A percentile compares a stretch with the other conserved stretches of the same genome.
phyloP scores from a whole-genome alignment of 2,329 filamentous ascomycete genomes.

The Ophiosphaerella narmari region DNA sequence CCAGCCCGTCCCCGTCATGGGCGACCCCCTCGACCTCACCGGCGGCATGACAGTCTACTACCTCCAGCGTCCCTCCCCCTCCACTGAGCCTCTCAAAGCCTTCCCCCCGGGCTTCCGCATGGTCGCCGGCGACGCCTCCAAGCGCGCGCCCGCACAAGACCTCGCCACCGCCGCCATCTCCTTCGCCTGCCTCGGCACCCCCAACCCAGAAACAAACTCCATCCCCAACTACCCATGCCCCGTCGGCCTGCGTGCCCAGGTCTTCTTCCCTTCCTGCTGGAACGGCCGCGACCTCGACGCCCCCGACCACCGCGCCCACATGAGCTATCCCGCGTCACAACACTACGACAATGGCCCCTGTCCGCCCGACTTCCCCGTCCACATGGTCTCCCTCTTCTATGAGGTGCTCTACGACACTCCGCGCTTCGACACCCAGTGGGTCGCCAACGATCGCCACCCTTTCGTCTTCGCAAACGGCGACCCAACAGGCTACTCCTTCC shows the following conservation, averaged over 20 bases:
- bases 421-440: slow-evolving; percentile 64
- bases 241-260: slow-evolving; percentile 65
- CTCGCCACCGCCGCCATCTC: slow-evolving; percentile 56
- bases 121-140: slow-evolving; percentile 67
- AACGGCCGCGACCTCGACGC: slow-evolving; percentile 64
- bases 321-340: slow-evolving; percentile 60
- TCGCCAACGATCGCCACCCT: slow-evolving; percentile 44
- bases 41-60: slow-evolving; percentile 78
- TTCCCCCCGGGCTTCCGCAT: slow-evolving; percentile 76
- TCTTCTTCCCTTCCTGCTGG: slow-evolving; percentile 72
- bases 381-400: slow-evolving; percentile 59
- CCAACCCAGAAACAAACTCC: slow-evolving; percentile 52
- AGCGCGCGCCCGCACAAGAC: slow-evolving; percentile 57
- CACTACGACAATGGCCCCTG: slow-evolving; percentile 59
- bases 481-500: slow-evolving; percentile 69
- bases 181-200: slow-evolving; percentile 59
- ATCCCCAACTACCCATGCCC: slow-evolving; percentile 72
- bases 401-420: slow-evolving; percentile 94
- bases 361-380: slow-evolving; percentile 51
- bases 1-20: slow-evolving; percentile 64
- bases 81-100: slow-evolving; percentile 65
- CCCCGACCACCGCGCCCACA: slow-evolving; percentile 64
- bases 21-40: slow-evolving; percentile 50
- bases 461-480: slow-evolving; percentile 71
- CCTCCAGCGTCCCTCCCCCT: slow-evolving; percentile 58